phyloP scores from a whole-genome alignment of 1,284 basidiomycete genomes.

The Waitea zeae region DNA sequence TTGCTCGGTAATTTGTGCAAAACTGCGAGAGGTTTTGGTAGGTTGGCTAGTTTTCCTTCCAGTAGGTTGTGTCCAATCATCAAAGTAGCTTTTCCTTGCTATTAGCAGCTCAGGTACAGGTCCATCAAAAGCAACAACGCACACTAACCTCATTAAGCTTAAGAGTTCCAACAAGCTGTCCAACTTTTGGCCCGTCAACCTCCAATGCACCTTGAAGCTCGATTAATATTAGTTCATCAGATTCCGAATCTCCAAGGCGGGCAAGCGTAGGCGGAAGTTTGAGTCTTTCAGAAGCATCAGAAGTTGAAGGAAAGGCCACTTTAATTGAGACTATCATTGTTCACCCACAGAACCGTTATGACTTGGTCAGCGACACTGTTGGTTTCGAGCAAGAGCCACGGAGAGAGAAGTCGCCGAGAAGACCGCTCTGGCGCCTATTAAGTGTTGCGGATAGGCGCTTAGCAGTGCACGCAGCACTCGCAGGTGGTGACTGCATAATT shows the following conservation, averaged over 20 bases:
- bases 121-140: too few species aligned
- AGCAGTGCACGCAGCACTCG: not conserved
- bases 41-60: constrained; percentile 67
- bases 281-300: constrained; percentile 9
- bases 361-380: too few species aligned
- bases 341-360: not conserved
- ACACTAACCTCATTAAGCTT: constrained; percentile 25
- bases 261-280: constrained; percentile 42
- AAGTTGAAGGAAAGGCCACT: constrained; percentile 11
- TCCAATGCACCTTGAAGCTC: constrained; percentile 63
- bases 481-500: not conserved
- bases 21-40: constrained; percentile 67
- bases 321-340: constrained; percentile 17
- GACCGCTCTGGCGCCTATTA: not conserved
- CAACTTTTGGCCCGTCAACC: constrained; percentile 37
- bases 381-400: too few species aligned
- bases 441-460: too few species aligned
- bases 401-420: not conserved
- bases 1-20: constrained; percentile 19
- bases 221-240: constrained; percentile 41
- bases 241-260: constrained; percentile 36
- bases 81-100: constrained; percentile 61
- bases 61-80: constrained; percentile 78
- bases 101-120: not conserved
- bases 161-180: constrained; percentile 46